These are phyloP conservation scores for Phytomonas serpens DNA, from an alignment of 208 protist species.

Conservation along the genomic window DNA sequence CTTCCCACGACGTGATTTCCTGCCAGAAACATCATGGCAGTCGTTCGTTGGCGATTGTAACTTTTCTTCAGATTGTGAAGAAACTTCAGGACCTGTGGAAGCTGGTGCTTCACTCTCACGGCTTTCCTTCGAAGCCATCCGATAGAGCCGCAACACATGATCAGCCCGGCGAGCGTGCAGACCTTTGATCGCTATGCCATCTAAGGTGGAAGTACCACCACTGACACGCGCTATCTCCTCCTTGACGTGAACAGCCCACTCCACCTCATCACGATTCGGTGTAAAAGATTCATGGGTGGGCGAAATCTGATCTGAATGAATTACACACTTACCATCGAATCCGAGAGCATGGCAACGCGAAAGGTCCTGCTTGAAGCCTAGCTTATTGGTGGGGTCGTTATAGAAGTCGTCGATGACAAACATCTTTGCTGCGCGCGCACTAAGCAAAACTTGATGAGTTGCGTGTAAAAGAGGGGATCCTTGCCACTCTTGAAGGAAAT, in stretches of 20 bases:
- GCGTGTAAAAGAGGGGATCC: slow-evolving; percentile 43
- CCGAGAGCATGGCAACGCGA: slow-evolving; percentile 49
- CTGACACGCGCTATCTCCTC: slow-evolving; percentile 21
- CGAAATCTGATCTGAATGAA: slow-evolving; percentile 58
- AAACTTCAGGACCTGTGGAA: not conserved
- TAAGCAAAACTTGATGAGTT: slow-evolving; percentile 48
- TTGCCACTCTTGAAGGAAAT: not conserved
- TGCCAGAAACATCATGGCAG: not conserved
- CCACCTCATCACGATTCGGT: slow-evolving; percentile 44
- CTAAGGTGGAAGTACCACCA: slow-evolving; percentile 30
- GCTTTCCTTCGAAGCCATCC: slow-evolving; percentile 19
- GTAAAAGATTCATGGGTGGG: slow-evolving; percentile 56
- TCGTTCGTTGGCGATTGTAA: not conserved
- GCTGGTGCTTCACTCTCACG: not conserved
- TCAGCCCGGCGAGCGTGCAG: slow-evolving; percentile 52
- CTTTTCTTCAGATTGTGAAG: not conserved
- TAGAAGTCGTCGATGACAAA: slow-evolving; percentile 66
- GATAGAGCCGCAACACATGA: slow-evolving; percentile 27
- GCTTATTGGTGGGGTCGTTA: slow-evolving; percentile 58
- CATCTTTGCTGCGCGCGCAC: slow-evolving; percentile 58
- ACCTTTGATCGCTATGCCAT: slow-evolving; percentile 60
- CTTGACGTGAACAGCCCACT: slow-evolving; percentile 47
- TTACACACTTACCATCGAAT: slow-evolving; percentile 72
- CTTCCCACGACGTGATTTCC: not conserved
- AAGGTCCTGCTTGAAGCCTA: slow-evolving; percentile 51